Conservation (phyloP, 257 asterid genomes). For the Capsicum chinense region DNA sequence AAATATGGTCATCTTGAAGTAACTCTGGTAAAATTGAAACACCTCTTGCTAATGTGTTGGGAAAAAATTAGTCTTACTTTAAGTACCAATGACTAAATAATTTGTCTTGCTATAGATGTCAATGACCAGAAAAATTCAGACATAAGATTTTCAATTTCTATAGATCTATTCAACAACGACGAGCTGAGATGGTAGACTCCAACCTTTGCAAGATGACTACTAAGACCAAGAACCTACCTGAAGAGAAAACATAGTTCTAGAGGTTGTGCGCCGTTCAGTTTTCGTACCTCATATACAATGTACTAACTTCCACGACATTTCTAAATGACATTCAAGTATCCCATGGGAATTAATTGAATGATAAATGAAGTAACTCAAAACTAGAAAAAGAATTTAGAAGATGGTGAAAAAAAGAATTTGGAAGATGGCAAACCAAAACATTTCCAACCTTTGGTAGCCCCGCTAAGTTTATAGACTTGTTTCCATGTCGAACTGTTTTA, state of each 20-base stretch:
- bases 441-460: constrained; percentile 1
- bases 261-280: background rate
- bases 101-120: background rate
- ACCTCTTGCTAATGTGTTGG: background rate
- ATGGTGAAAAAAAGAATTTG: background rate
- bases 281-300: background rate
- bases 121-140: constrained; percentile 21
- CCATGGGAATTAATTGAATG: background rate
- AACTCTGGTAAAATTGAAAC: constrained; percentile 30
- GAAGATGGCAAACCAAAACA: background rate
- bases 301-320: background rate
- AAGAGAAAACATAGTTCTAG: background rate
- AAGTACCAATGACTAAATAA: background rate
- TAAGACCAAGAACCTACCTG: background rate
- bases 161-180: background rate
- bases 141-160: background rate
- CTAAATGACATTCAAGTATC: background rate
- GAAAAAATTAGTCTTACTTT: no score
- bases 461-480: background rate
- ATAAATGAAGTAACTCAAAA: background rate
- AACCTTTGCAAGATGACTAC: background rate
- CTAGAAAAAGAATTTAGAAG: background rate
- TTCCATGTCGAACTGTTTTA: background rate
- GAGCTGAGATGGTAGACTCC: constrained; percentile 25
- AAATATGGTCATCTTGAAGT: constrained; percentile 29